These are phyloP conservation scores for Globisporangium uncinulatum DNA, from an alignment of 352 stramenopile species.

Conservation along the genomic window DNA sequence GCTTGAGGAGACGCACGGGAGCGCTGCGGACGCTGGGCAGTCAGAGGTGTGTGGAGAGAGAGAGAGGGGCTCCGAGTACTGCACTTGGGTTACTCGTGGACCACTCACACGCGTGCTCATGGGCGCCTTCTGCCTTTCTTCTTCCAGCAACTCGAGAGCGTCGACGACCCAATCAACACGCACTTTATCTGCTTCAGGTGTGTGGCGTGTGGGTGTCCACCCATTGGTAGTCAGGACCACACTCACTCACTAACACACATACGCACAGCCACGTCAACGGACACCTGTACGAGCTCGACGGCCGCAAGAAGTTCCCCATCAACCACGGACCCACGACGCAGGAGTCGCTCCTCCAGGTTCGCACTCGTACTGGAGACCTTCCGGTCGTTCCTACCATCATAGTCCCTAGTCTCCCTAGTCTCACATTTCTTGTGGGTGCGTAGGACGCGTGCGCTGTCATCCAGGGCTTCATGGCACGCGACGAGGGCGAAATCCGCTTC, in stretches of 20 bases:
- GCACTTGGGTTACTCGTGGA: too few relatives aligned
- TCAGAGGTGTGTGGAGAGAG: constrained; percentile 49
- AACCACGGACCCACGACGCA: constrained; percentile 88
- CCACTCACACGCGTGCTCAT: neutral
- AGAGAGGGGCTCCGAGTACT: neutral
- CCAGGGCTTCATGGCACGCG: constrained; percentile 91
- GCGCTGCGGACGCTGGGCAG: constrained; percentile 85
- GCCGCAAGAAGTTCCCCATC: constrained; percentile 92
- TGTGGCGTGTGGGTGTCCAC: constrained; percentile 18
- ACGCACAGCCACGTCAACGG: constrained; percentile 76
- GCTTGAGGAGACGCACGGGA: constrained; percentile 91
- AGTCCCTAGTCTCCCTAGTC: neutral
- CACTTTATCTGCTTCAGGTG: constrained; percentile 96
- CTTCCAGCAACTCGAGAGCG: constrained; percentile 71
- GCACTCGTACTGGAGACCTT: neutral
- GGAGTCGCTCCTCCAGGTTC: constrained; percentile 79
- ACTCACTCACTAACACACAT: neutral
- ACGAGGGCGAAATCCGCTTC: constrained; percentile 93
- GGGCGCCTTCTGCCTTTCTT: neutral
- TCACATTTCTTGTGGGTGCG: neutral
- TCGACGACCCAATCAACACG: constrained; percentile 93
- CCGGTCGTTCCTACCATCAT: too few relatives aligned
- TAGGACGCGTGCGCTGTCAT: constrained; percentile 89
- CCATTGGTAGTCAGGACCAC: neutral
- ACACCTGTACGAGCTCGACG: constrained; percentile 95